Conservation (phyloP, 306 rosid species). For the Inga leiocalycina region DNA sequence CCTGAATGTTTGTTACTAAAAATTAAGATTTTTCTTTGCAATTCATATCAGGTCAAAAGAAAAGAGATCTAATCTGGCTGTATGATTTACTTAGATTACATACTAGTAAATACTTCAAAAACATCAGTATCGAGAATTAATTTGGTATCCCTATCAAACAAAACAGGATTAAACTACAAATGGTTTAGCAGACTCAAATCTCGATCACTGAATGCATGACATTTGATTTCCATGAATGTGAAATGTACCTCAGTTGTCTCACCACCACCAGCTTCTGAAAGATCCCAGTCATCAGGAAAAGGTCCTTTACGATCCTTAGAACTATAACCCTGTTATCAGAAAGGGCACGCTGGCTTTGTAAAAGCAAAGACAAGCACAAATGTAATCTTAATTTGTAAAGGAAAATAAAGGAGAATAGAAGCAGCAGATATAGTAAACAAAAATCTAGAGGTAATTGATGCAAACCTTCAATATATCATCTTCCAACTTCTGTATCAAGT, state of each 20-base stretch:
- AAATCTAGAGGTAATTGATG: constrained; percentile 24
- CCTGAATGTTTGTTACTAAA: background rate
- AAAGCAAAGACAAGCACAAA: constrained; percentile 19
- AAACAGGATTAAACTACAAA: constrained; percentile 2
- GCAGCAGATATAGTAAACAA: constrained; percentile 17
- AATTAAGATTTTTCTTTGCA: background rate
- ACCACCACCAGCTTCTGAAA: constrained; percentile 74
- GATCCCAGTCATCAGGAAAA: constrained; percentile 95
- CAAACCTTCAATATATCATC: constrained; percentile 94
- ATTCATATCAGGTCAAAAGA: background rate
- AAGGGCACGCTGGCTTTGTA: constrained; percentile 29
- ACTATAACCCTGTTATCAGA: constrained; percentile 70
- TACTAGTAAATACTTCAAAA: background rate
- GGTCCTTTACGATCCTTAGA: constrained; percentile 83
- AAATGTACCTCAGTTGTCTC: constrained; percentile 79
- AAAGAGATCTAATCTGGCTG: background rate
- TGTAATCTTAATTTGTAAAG: constrained; percentile 17
- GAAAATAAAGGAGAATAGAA: constrained; percentile 5
- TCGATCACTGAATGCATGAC: constrained; percentile 19
- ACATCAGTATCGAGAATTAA: background rate
- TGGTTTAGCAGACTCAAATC: background rate
- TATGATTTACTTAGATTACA: background rate
- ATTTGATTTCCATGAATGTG: constrained; percentile 24
- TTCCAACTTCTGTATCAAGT: constrained; percentile 89
- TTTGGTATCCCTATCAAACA: constrained; percentile 11